phyloP scores from a whole-genome alignment of 805 yeast genomes.

The Brettanomyces naardenensis region DNA sequence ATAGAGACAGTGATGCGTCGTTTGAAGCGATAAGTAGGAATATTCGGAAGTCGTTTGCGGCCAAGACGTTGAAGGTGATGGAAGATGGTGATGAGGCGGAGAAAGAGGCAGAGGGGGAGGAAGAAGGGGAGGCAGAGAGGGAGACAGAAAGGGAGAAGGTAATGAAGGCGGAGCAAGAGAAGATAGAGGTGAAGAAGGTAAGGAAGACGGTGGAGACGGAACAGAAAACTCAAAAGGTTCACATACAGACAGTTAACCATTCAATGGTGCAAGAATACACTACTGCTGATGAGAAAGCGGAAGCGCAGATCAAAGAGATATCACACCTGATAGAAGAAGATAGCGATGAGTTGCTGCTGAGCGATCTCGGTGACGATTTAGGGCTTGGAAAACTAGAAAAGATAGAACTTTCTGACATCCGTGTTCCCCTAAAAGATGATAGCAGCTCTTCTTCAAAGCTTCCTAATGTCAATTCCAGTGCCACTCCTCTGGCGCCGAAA shows the following conservation, averaged over 20 bases:
- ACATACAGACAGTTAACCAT: not conserved
- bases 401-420: conserved; percentile 21
- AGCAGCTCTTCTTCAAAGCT: conserved; percentile 3
- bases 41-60: conserved; percentile 25
- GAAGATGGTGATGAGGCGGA: not conserved
- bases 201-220: not conserved
- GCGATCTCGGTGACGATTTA: conserved; percentile 19
- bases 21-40: conserved; percentile 24
- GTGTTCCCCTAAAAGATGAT: conserved; percentile 17
- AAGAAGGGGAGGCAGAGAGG: not conserved
- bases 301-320: conserved; percentile 14
- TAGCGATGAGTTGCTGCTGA: conserved; percentile 15
- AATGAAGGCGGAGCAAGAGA: not conserved
- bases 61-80: conserved; percentile 8
- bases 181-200: not conserved
- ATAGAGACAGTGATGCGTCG: conserved; percentile 18
- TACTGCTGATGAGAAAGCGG: conserved; percentile 5
- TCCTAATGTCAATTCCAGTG: conserved; percentile 13
- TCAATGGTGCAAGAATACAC: not conserved
- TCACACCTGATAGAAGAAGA: conserved; percentile 12
- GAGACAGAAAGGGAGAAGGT: not conserved
- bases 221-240: conserved; percentile 1
- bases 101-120: not conserved
- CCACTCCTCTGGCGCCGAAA: conserved; percentile 16
- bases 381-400: conserved; percentile 23